Base-by-base conservation (phyloP, 2,329 filamentous ascomycete species). In the Cytospora paraplurivora region DNA sequence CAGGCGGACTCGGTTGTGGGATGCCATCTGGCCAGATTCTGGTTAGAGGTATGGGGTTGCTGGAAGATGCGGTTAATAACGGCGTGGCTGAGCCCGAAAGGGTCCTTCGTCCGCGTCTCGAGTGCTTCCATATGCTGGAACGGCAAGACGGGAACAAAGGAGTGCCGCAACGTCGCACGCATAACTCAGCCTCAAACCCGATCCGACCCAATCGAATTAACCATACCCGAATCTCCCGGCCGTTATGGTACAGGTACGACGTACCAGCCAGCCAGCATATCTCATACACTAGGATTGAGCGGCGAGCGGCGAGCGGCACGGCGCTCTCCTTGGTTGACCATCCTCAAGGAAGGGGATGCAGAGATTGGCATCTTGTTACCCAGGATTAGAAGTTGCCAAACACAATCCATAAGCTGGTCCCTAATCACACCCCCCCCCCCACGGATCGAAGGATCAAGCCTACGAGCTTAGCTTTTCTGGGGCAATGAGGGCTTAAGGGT, bases 181-280 rank as follows among this genome's bases (percentile, higher is more conserved):
- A 35, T 44, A 27, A 53, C 51, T 61, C 59, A 61, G 59, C 59
- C 59, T 61, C 59, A 61, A 61, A 61, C 53, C 32, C 32, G 41
- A 44, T 38, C 59, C 59, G 59, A 44, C 59, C 59, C 38, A 61
- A 55, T 61, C 47, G 41, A 55, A 34, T 49, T 55, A 19, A 33
- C 51, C 58, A 61, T 33, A 10, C 44, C 37, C 32, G n/a, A 38
- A 60, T 47, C 35, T 33, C 37, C 32, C 50, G 19, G 6, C 10
- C 17, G 13, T 44, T 44, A 47, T 47, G 35, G 35, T 37, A 47
- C 44, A 47, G 44, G 17, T 44, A 44, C 41, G 27, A 27, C 27
- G 27, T 27, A 27, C 27, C 27, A 27, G 27, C 27, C 17, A 44
- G 4, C 35, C 8, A 37, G 35, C 41, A 44, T 44, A 7, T 44